Evolutionary conservation across 2,329 filamentous ascomycete species (phyloP), one percentile per base, ranked within the genome.

Genomic region (Fusarium hostae): DNA sequence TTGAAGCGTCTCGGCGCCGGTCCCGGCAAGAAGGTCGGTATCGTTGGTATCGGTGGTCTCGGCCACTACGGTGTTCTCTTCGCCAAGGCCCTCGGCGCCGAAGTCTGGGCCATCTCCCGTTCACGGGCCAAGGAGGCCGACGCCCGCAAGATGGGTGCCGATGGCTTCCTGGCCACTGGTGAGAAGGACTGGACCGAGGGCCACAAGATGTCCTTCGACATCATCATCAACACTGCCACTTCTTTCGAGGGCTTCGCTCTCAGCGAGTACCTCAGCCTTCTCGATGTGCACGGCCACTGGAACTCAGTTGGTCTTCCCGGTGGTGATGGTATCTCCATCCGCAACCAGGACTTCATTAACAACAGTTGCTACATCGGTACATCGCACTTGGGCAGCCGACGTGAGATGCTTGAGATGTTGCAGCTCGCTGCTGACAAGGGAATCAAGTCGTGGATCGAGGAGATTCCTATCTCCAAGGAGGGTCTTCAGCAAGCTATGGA

Each of bases 231-330:
- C 86, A 91, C 89, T 11, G 91, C 92, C 75, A 92, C 89, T 77
- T 89, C 87, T 39, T 91, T 88, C 56, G 88, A 90, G 56, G 86
- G 85, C 51, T 93, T 94, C 82, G 88, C 93, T 78, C 83, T 94
- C 35, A 81, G 82, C 57, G 87, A 91, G 71, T 97, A 96, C 84
- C 88, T 97, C 77, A 89, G 88, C 68, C 88, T 94, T 76, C 87
- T 97, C 79, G 94, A 95, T 82, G 90, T 95, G 63, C 92, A 94
- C 83, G 93, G 92, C 64, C 88, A 87, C 78, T 96, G 92, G 89
- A 89, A 95, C 80, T 92, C 88, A 76, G 92, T 95, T 59, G 93
- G 93, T 44, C 86, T 96, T 77, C 93, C 93, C 6, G 92, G 94
- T 79, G 91, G 93, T 68, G 89, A 91, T 47, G 89, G 93, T 15